These are phyloP conservation scores for Peribolospora kevripleyi DNA, from an alignment of 768 basidiomycete genomes.

Conservation along the genomic window DNA sequence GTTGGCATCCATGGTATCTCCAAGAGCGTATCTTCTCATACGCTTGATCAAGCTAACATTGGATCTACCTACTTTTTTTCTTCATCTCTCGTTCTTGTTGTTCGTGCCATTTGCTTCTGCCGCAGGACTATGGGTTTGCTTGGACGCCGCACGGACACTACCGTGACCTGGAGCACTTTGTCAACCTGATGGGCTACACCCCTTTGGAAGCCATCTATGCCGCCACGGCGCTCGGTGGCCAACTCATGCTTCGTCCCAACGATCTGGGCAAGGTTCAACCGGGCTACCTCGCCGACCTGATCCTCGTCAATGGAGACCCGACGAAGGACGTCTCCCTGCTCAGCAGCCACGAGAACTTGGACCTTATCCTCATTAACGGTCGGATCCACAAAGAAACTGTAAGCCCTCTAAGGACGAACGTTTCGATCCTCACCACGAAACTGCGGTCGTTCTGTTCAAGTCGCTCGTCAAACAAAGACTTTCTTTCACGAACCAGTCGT, in stretches of 20 bases:
- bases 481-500: too few species aligned
- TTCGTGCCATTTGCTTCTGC: background rate
- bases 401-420: too few species aligned
- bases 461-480: too few species aligned
- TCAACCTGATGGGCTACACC: slow-evolving; percentile 19
- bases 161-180: slow-evolving; percentile 22
- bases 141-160: slow-evolving; percentile 18
- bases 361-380: slow-evolving; percentile 17
- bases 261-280: slow-evolving; percentile 22
- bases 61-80: too few species aligned
- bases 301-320: slow-evolving; percentile 21
- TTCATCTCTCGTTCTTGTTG: background rate
- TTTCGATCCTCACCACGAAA: too few species aligned
- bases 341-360: slow-evolving; percentile 18
- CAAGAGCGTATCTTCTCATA: background rate
- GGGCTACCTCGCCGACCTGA: slow-evolving; percentile 22
- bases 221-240: slow-evolving; percentile 21
- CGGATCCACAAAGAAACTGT: too few species aligned
- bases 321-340: slow-evolving; percentile 20
- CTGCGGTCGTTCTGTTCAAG: too few species aligned
- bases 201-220: slow-evolving; percentile 23
- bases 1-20: slow-evolving; percentile 15
- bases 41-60: background rate
- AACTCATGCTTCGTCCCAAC: slow-evolving; percentile 20
- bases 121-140: background rate